phyloP scores from a whole-genome alignment of 2,329 filamentous ascomycete genomes.

The Phoma sp. region DNA sequence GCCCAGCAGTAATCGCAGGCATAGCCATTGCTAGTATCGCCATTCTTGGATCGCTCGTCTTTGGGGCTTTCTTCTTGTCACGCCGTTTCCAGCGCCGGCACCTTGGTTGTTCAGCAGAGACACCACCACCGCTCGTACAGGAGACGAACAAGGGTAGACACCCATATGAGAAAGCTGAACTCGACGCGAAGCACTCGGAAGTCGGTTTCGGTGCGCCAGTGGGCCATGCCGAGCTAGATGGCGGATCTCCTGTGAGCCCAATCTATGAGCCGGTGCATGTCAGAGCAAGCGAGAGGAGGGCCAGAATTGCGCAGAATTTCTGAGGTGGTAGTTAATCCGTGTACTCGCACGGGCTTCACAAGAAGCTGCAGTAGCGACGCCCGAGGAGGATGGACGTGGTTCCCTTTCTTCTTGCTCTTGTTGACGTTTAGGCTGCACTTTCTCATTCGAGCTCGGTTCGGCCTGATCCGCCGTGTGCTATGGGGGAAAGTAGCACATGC shows the following conservation, averaged over 20 bases:
- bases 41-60: slow-evolving; percentile 14
- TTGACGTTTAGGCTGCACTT: too few relatives aligned
- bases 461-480: too few relatives aligned
- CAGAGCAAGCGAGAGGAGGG: slow-evolving; percentile 1
- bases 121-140: background rate
- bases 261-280: background rate
- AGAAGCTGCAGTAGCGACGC: background rate
- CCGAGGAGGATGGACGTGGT: too few relatives aligned
- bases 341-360: background rate
- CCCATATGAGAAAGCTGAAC: background rate
- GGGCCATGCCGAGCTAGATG: slow-evolving; percentile 4
- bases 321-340: background rate
- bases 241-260: background rate
- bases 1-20: slow-evolving; percentile 23
- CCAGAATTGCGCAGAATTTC: slow-evolving; percentile 4
- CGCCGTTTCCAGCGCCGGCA: slow-evolving; percentile 11
- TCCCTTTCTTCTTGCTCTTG: too few relatives aligned
- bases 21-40: slow-evolving; percentile 22
- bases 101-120: background rate
- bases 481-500: too few relatives aligned
- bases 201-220: background rate
- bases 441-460: too few relatives aligned
- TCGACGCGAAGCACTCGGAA: background rate
- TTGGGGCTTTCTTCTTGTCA: slow-evolving; percentile 17
- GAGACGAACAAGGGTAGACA: background rate